Percentiles rank a stretch among this genome's conserved stretches.
These are phyloP conservation scores for Didymella keratinophila DNA, from an alignment of 2,329 filamentous ascomycete species.

Conservation along the genomic window DNA sequence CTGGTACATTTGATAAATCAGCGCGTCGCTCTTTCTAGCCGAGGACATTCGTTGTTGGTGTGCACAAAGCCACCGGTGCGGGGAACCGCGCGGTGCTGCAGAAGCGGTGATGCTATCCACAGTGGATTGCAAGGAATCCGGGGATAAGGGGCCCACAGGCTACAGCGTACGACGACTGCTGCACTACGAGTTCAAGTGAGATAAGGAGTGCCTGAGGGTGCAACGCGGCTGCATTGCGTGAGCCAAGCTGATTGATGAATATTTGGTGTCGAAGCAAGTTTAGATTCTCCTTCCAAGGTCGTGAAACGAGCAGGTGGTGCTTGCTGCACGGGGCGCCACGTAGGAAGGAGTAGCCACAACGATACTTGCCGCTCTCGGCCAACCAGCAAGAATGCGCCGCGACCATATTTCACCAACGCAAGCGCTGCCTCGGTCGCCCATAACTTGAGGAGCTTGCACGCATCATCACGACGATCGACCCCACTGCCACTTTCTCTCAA, in stretches of 20 bases:
- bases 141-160: slow-evolving; percentile 11
- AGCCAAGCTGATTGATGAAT: background rate
- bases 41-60: background rate
- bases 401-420: slow-evolving; percentile 10
- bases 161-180: slow-evolving; percentile 5
- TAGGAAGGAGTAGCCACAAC: slow-evolving; percentile 5
- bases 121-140: slow-evolving; percentile 6
- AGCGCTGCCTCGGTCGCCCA: slow-evolving; percentile 5
- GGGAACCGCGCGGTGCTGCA: slow-evolving; percentile 1
- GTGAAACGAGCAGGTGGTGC: slow-evolving; percentile 1
- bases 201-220: background rate
- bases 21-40: background rate
- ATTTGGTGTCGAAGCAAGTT: slow-evolving; percentile 1
- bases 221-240: background rate
- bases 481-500: slow-evolving; percentile 7
- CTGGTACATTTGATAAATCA: background rate
- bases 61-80: background rate
- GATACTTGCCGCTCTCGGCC: slow-evolving; percentile 10
- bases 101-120: slow-evolving; percentile 2
- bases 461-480: slow-evolving; percentile 11
- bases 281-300: background rate
- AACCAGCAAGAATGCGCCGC: slow-evolving; percentile 11
- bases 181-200: slow-evolving; percentile 1
- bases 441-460: background rate
- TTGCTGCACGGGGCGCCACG: slow-evolving; percentile 3